phyloP scores from a whole-genome alignment of 805 yeast genomes.

The Myxozyma mucilagina region DNA sequence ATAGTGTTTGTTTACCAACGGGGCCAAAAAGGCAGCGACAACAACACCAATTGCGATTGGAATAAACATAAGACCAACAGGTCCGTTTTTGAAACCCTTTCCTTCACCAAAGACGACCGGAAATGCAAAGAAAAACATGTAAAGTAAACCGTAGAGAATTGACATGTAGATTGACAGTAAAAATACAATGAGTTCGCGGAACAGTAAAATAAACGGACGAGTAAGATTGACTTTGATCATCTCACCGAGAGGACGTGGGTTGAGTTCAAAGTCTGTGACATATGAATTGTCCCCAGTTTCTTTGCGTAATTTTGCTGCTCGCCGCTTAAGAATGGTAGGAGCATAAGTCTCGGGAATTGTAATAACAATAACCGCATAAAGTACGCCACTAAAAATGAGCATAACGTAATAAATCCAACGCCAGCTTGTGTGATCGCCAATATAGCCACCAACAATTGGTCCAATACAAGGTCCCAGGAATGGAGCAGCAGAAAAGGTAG shows the following conservation, averaged over 20 bases:
- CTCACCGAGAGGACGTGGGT: conserved; percentile 65
- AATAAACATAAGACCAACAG: conserved; percentile 64
- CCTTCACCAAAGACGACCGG: conserved; percentile 59
- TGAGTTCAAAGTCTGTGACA: conserved; percentile 71
- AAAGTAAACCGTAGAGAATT: conserved; percentile 50
- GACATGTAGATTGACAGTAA: conserved; percentile 54
- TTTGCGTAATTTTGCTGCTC: conserved; percentile 54
- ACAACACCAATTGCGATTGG: conserved; percentile 76
- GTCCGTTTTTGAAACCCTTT: conserved; percentile 53
- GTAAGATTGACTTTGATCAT: conserved; percentile 65
- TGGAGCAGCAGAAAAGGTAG: conserved; percentile 63
- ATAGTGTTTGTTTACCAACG: conserved; percentile 41
- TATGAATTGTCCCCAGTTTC: conserved; percentile 53
- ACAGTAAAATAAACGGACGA: conserved; percentile 72
- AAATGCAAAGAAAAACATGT: conserved; percentile 62
- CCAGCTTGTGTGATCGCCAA: conserved; percentile 62
- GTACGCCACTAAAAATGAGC: conserved; percentile 60
- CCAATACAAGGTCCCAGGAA: conserved; percentile 61
- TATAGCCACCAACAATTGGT: conserved; percentile 62
- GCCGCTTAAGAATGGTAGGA: conserved; percentile 51
- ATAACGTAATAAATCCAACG: conserved; percentile 73
- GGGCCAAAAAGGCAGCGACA: conserved; percentile 48
- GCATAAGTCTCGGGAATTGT: conserved; percentile 66
- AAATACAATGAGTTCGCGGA: conserved; percentile 47
- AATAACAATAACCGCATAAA: conserved; percentile 50